phyloP scores from a whole-genome alignment of 108 stramenopile genomes.

The Cyclotella sp. region DNA sequence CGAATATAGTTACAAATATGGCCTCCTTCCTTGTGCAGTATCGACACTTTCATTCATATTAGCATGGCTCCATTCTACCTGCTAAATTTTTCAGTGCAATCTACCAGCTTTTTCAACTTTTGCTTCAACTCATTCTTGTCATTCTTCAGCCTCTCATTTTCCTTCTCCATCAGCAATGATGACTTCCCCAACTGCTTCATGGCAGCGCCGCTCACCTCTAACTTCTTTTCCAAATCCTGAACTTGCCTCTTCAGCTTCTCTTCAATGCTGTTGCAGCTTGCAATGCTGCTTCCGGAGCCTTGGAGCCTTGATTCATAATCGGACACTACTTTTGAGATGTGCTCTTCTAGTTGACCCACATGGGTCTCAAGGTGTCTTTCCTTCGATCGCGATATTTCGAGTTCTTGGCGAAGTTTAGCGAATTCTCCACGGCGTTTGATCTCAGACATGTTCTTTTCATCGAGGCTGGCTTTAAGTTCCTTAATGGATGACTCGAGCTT shows the following conservation, averaged over 20 bases:
- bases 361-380: slow-evolving; percentile 50
- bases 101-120: slow-evolving; percentile 46
- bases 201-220: slow-evolving; percentile 47
- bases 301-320: slow-evolving; percentile 45
- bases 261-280: slow-evolving; percentile 24
- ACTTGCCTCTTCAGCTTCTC: slow-evolving; percentile 29
- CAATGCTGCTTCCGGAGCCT: slow-evolving; percentile 31
- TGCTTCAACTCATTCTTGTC: slow-evolving; percentile 52
- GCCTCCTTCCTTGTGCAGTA: too few species aligned
- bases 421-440: slow-evolving; percentile 51
- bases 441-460: slow-evolving; percentile 42
- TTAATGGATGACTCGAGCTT: slow-evolving; percentile 27
- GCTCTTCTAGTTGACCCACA: slow-evolving; percentile 47
- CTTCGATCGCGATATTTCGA: slow-evolving; percentile 50
- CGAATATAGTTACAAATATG: too few species aligned
- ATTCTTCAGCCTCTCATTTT: slow-evolving; percentile 36
- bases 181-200: slow-evolving; percentile 51
- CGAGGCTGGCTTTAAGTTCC: slow-evolving; percentile 37
- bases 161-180: slow-evolving; percentile 54
- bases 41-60: too few species aligned
- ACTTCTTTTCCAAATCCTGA: slow-evolving; percentile 48
- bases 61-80: background rate
- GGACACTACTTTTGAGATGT: slow-evolving; percentile 43
- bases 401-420: slow-evolving; percentile 49
- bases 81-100: slow-evolving; percentile 34